Evolutionary conservation across 192 early-diverging fungal species (phyloP).

Genomic region (Coemansia javaensis): DNA sequence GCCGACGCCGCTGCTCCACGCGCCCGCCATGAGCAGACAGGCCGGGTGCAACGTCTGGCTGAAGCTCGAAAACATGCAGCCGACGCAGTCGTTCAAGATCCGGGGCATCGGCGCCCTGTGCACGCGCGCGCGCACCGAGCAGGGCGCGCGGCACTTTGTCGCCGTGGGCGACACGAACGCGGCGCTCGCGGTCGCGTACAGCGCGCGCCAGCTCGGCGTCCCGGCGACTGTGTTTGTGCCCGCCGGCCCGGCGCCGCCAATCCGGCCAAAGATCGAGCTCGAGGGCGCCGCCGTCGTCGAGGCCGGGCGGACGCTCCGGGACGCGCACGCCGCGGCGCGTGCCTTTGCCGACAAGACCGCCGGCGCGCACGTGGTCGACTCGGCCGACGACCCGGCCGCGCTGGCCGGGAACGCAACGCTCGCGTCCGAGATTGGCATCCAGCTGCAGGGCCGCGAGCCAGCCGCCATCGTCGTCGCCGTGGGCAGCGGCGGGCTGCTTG

Average conservation of each 20-base stretch:
- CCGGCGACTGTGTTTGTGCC: constrained; percentile 59
- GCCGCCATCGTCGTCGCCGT: constrained; percentile 62
- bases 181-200: constrained; percentile 62
- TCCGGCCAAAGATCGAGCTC: constrained; percentile 53
- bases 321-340: constrained; percentile 27
- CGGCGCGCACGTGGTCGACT: constrained; percentile 37
- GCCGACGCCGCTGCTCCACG: constrained; percentile 42
- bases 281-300: constrained; percentile 55
- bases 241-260: constrained; percentile 42
- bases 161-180: constrained; percentile 63
- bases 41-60: constrained; percentile 63
- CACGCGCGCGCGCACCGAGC: constrained; percentile 48
- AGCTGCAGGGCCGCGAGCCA: constrained; percentile 55
- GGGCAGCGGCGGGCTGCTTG: constrained; percentile 67
- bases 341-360: constrained; percentile 25
- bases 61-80: constrained; percentile 73
- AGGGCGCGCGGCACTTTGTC: constrained; percentile 51
- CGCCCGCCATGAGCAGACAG: constrained; percentile 38
- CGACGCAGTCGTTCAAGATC: constrained; percentile 73
- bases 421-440: constrained; percentile 58
- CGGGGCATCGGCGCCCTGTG: constrained; percentile 63
- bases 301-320: constrained; percentile 21
- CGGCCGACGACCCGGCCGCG: constrained; percentile 52
- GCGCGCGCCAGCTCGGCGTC: constrained; percentile 57
- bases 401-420: constrained; percentile 62